These are phyloP conservation scores for Closterium sp. DNA, from an alignment of 139 green algal species.

Conservation along the genomic window DNA sequence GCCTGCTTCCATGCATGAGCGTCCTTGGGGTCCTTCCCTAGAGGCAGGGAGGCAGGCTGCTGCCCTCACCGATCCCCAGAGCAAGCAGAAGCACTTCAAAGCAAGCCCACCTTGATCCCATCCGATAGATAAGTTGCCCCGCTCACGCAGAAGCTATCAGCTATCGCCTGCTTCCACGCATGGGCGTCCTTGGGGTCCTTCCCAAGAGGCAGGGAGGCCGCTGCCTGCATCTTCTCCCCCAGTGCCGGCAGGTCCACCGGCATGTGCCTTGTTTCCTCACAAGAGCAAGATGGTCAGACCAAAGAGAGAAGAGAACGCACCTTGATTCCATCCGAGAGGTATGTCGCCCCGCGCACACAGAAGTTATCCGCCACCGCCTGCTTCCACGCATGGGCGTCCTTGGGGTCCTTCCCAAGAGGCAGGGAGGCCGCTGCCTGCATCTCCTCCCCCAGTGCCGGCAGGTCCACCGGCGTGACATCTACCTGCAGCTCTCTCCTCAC, in stretches of 20 bases:
- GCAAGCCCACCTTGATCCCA: no score
- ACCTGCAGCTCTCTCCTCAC: not conserved
- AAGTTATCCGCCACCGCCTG: slow-evolving; percentile 1
- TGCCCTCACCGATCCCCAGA: no score
- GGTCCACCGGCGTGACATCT: not conserved
- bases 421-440: not conserved
- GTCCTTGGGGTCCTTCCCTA: not conserved
- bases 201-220: no score
- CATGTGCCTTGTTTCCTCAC: no score
- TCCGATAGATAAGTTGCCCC: no score
- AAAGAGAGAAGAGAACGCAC: no score
- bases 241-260: not conserved
- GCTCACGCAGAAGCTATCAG: no score
- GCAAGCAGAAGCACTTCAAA: no score
- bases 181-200: no score
- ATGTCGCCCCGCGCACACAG: not conserved
- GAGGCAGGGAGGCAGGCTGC: not conserved
- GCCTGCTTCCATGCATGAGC: slow-evolving; percentile 1
- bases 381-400: slow-evolving; percentile 5
- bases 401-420: not conserved
- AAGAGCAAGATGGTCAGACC: no score
- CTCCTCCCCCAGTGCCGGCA: not conserved
- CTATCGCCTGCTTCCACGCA: no score
- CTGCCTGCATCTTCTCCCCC: no score
- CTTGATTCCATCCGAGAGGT: slow-evolving; percentile 1